Percentiles rank a stretch among this genome's conserved stretches.
Evolutionary conservation across 192 early-diverging fungal genomes (phyloP).

Genomic region (Coemansia sp.): DNA sequence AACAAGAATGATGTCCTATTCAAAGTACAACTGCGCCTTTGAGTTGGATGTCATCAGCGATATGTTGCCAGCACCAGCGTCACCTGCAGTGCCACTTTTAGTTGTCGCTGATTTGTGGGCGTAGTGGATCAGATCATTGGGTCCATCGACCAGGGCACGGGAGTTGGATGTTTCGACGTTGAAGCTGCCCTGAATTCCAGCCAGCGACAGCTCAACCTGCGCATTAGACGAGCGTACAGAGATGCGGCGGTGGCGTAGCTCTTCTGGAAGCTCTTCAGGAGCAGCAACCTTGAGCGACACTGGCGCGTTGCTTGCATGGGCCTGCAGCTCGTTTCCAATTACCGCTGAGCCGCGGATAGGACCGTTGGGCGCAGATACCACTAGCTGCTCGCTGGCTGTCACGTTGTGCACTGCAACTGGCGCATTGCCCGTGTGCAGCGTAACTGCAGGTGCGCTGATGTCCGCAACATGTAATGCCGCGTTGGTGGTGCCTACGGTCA

Average conservation of each 20-base stretch:
- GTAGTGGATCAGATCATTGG: constrained; percentile 1
- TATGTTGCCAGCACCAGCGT: constrained; percentile 6
- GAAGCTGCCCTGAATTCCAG: constrained; percentile 22
- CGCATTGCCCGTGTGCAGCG: constrained; percentile 15
- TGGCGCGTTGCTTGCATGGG: constrained; percentile 14
- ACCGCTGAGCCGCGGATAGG: constrained; percentile 12
- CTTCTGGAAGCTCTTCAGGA: not conserved
- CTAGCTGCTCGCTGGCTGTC: not conserved
- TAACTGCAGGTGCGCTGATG: not conserved
- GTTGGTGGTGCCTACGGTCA: constrained; percentile 9
- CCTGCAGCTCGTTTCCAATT: not conserved
- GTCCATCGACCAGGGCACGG: constrained; percentile 7
- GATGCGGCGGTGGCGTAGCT: not conserved
- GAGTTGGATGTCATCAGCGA: constrained; percentile 6
- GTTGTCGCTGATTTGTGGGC: not conserved
- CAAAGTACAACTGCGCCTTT: too few species aligned
- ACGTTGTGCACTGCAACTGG: constrained; percentile 3
- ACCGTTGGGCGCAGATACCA: constrained; percentile 19
- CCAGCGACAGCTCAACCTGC: not conserved
- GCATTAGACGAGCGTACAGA: constrained; percentile 18
- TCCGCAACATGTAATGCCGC: not conserved
- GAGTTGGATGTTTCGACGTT: constrained; percentile 28
- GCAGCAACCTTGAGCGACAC: constrained; percentile 3
- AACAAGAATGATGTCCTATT: too few species aligned
- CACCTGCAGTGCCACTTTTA: constrained; percentile 19